Base-by-base conservation (phyloP, 2,329 filamentous ascomycete genomes). In the Fusarium armeniacum region DNA sequence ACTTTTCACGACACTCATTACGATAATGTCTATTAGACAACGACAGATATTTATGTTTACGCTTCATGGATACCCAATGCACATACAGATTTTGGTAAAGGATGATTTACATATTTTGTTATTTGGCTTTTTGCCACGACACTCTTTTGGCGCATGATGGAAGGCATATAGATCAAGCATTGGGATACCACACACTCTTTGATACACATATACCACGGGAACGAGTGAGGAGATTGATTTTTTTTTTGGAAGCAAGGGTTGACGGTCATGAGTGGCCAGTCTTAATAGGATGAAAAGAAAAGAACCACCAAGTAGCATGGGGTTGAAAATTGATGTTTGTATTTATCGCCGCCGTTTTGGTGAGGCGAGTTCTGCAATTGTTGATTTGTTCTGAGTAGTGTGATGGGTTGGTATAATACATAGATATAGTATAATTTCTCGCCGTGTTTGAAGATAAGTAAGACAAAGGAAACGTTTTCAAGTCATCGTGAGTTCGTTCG, bases 151-250 rank as follows among this genome's bases (percentile, higher is more conserved):
- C 73, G 71, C 58, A 75, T 43, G 40, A 38, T 43, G 47, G 62
- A 58, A 66, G 69, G 58, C 59, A 69, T 62, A 61, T 53, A 62
- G 61, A 71, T 65, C 56, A 16, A 53, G 40, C 38, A 65, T 54
- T 65, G 53, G 53, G 69, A 75, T 74, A 75, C 71, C 70, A 73
- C 62, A 72, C 73, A 67, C 68, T 75, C 73, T 49, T 75, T 74
- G 22, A 51, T 15, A 46, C 50, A 41, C 40, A 55, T 35, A 67
- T 65, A 65, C 61, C 43, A 49, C 22, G 15, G 55, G 55, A 38
- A 58, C 20, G 51, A 47, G 36, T 49, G 32, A 47, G 28, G 30
- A 35, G 44, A 57, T 40, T 45, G 28, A 13, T 33, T 13, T 22
- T 13, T 13, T 22, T 13, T 26, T 30, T 13, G 40, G 6, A 15